Percentiles rank a stretch among this genome's conserved stretches.
These are phyloP conservation scores for Ettlia oleoabundans DNA, from an alignment of 139 green algal genomes.

Conservation along the genomic window DNA sequence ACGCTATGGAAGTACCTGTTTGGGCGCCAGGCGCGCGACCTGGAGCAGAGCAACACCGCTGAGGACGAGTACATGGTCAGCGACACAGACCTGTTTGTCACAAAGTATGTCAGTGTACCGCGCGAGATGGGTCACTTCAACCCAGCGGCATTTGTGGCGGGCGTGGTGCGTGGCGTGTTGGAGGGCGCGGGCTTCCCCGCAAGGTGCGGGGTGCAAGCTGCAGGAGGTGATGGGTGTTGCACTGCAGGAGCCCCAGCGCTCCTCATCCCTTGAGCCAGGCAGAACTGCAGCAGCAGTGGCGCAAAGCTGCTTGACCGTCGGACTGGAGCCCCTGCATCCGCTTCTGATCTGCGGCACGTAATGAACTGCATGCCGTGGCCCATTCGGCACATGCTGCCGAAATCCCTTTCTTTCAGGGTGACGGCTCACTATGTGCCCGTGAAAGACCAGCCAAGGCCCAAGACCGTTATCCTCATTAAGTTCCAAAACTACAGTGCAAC, in stretches of 20 bases:
- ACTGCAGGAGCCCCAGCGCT: no score
- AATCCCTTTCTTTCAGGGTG: no score
- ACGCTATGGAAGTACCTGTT: slow-evolving; percentile 94
- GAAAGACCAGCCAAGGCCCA: slow-evolving; percentile 59
- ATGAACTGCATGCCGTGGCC: no score
- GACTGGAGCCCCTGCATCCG: background rate
- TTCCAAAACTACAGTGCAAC: slow-evolving; percentile 52
- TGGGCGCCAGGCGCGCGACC: slow-evolving; percentile 90
- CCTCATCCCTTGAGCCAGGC: no score
- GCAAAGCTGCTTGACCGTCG: no score
- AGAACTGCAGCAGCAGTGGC: no score
- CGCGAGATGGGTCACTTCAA: slow-evolving; percentile 92
- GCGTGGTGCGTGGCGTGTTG: slow-evolving; percentile 92
- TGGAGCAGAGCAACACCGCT: slow-evolving; percentile 92
- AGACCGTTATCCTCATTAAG: slow-evolving; percentile 94
- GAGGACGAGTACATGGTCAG: slow-evolving; percentile 98
- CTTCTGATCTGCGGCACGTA: background rate
- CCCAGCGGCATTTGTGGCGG: slow-evolving; percentile 88
- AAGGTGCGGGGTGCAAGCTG: no score
- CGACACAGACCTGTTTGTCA: slow-evolving; percentile 90
- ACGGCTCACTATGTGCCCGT: slow-evolving; percentile 80
- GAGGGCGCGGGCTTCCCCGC: slow-evolving; percentile 90
- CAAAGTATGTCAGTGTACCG: slow-evolving; percentile 91
- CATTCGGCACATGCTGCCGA: no score
- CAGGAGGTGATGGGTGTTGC: no score